phyloP scores from a whole-genome alignment of 495 filamentous ascomycete species.

The Chaetomium fimeti region DNA sequence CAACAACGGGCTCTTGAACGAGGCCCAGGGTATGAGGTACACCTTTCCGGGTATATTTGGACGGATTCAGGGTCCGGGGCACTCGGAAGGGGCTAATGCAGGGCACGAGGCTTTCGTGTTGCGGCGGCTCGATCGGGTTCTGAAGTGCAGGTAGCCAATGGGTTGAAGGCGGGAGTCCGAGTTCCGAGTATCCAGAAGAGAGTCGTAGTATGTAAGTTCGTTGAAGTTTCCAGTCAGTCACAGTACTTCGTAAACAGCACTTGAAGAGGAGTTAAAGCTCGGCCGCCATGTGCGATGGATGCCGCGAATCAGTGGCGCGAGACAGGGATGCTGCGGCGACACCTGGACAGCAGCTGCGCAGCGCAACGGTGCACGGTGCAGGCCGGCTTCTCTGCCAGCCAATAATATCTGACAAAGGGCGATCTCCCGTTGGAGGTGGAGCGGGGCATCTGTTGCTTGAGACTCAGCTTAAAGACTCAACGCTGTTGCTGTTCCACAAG shows the following conservation, averaged over 20 bases:
- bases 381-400: background rate
- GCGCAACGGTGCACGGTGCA: background rate
- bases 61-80: background rate
- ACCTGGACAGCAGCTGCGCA: background rate
- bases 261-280: background rate
- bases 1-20: conserved; percentile 19
- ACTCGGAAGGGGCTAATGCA: background rate
- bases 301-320: conserved; percentile 1
- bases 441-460: background rate
- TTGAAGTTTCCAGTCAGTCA: background rate
- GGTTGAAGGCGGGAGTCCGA: background rate
- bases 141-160: background rate
- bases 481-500: too few relatives aligned
- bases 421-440: background rate
- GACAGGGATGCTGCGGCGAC: conserved; percentile 2
- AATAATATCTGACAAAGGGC: background rate
- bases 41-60: background rate
- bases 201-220: background rate
- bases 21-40: background rate
- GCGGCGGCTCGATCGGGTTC: background rate
- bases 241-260: background rate
- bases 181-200: background rate
- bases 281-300: background rate
- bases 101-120: background rate
- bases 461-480: background rate